These are phyloP conservation scores for Penicillium steckii DNA, from an alignment of 495 filamentous ascomycete species.

Conservation along the genomic window DNA sequence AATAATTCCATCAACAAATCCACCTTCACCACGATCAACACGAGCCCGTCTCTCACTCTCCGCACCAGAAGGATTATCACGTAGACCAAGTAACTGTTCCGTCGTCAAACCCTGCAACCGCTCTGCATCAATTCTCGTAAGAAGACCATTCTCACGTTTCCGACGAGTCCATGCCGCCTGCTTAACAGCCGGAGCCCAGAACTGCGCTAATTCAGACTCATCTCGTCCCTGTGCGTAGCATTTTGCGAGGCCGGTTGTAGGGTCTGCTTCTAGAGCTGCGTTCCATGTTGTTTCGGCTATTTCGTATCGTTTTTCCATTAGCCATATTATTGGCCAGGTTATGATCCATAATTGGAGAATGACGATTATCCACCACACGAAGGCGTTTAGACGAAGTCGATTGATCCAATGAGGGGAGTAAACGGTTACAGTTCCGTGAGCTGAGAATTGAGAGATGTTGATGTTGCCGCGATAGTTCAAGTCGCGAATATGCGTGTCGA, in stretches of 20 bases:
- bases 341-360: slow-evolving; percentile 48
- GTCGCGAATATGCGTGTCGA: slow-evolving; percentile 39
- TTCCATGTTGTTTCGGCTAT: slow-evolving; percentile 35
- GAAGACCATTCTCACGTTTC: slow-evolving; percentile 6
- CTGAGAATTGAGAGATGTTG: slow-evolving; percentile 15
- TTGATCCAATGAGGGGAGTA: slow-evolving; percentile 52
- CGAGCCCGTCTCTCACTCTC: slow-evolving; percentile 27
- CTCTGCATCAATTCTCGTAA: slow-evolving; percentile 25
- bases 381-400: slow-evolving; percentile 33
- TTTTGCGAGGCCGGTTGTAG: slow-evolving; percentile 9
- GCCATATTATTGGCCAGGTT: slow-evolving; percentile 43
- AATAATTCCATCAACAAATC: slow-evolving; percentile 29
- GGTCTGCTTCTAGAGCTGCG: slow-evolving; percentile 17
- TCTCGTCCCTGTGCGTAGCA: slow-evolving; percentile 29
- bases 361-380: slow-evolving; percentile 35
- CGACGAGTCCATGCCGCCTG: slow-evolving; percentile 32
- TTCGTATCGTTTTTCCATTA: slow-evolving; percentile 41
- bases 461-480: slow-evolving; percentile 43
- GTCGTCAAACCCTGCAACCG: slow-evolving; percentile 20
- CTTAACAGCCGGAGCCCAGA: slow-evolving; percentile 40
- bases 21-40: slow-evolving; percentile 26
- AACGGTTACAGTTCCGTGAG: slow-evolving; percentile 33
- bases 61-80: slow-evolving; percentile 12
- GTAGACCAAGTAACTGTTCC: slow-evolving; percentile 17
- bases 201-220: slow-evolving; percentile 29